Base-by-base conservation (phyloP, 805 yeast species). In the Candida arabinofermentans region DNA sequence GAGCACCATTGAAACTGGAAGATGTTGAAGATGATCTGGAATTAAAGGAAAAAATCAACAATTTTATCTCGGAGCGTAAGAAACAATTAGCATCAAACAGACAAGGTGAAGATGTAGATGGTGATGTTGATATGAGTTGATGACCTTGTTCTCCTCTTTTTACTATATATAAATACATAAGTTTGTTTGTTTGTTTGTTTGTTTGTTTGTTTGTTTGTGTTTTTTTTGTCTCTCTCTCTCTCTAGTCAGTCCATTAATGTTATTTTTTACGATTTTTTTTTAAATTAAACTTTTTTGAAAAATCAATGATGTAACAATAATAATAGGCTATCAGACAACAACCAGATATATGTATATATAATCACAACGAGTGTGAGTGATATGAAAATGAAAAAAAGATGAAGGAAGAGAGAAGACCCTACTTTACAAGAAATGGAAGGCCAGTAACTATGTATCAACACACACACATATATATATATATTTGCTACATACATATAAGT, bases 1-100 rank as follows among this genome's bases (percentile, higher is more conserved):
- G 99, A 65, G 74, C 81, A 69, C 98, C 98, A 5, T 70, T 93
- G 54, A 87, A 79, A 55, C 64, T 91, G 30, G 97, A 91, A 50
- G 96, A 93, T 51, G 96, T 90, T 22, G 63, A 75, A 18, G 95
- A 93, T 16, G 83, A 90, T 64, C 69, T 66, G 1, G 95, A 83
- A 49, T 69, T 90, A 59, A 81, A 73, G 56, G 55, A 62, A 34
- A 74, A 74, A 57, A 88, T 88, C 41, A 67, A 66, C 34, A 77
- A 70, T 26, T 90, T 81, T 61, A 80, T 74, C 50, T 52, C 43
- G 35, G 62, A 67, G 30, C 76, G 73, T 51, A 67, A 67, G 36
- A 59, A 32, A 23, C 24, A 23, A 9, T 7, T 9, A 23, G 8
- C 6, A 9, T 7, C 24, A 23, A 6, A 23, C 8, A 50, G 48